These are phyloP conservation scores for Hypoxylon sp. DNA, from an alignment of 2,329 filamentous ascomycete species.

Conservation along the genomic window DNA sequence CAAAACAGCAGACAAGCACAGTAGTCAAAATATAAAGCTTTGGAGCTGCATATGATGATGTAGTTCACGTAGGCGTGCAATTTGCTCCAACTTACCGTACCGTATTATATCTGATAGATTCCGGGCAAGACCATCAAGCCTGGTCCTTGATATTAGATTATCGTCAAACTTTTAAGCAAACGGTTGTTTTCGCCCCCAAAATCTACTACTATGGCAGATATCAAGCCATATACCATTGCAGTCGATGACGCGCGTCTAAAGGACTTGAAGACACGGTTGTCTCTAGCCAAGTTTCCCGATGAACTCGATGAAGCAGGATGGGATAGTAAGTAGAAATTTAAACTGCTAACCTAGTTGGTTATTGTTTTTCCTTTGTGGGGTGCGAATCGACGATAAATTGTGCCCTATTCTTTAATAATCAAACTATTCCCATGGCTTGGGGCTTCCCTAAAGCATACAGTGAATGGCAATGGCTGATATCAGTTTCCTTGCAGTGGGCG, in stretches of 20 bases:
- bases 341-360: neutral
- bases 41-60: neutral
- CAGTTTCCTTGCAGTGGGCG: slow-evolving; percentile 48
- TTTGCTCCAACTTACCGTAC: neutral
- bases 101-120: neutral
- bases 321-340: slow-evolving; percentile 51
- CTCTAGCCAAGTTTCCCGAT: slow-evolving; percentile 57
- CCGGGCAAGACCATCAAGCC: neutral
- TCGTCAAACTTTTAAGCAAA: neutral
- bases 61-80: neutral
- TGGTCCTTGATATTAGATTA: neutral
- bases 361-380: neutral
- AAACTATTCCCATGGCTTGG: neutral
- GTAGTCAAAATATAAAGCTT: slow-evolving; percentile 12
- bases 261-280: slow-evolving; percentile 55
- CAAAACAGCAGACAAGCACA: neutral
- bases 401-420: neutral
- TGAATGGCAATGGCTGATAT: slow-evolving; percentile 14
- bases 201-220: slow-evolving; percentile 50
- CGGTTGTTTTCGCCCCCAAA: neutral
- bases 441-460: neutral
- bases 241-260: slow-evolving; percentile 54
- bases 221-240: slow-evolving; percentile 55
- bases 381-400: neutral
- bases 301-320: slow-evolving; percentile 58